Evolutionary conservation across 2,329 filamentous ascomycete genomes (phyloP).

Genomic region (Aspergillus proliferans): DNA sequence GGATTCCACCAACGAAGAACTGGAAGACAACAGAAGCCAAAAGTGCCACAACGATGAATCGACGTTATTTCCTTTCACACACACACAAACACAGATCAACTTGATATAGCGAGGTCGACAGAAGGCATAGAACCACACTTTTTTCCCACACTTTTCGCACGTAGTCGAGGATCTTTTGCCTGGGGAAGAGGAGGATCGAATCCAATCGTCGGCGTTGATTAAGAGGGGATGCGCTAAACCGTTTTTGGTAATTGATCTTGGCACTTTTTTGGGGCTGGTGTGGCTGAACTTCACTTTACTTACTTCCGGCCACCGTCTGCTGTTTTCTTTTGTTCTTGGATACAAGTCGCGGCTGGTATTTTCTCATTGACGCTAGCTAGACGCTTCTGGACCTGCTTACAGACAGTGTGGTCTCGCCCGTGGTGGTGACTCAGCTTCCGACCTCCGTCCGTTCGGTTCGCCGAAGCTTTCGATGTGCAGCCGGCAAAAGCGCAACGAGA

Average conservation of each 20-base stretch:
- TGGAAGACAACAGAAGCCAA: conserved; percentile 11
- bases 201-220: conserved; percentile 16
- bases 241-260: not conserved
- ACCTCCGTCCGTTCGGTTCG: not conserved
- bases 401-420: conserved; percentile 4
- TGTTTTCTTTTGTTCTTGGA: not conserved
- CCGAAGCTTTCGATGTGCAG: too few species aligned
- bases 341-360: not conserved
- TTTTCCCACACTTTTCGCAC: too few species aligned
- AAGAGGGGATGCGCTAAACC: conserved; percentile 17
- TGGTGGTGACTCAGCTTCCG: conserved; percentile 5
- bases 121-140: not conserved
- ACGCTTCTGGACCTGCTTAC: too few species aligned
- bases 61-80: conserved; percentile 2
- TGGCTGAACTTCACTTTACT: not conserved
- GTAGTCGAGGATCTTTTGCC: conserved; percentile 18
- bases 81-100: not conserved
- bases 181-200: conserved; percentile 18
- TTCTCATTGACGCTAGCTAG: too few species aligned
- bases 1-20: conserved; percentile 20
- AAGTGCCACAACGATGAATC: conserved; percentile 5
- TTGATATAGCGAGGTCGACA: conserved; percentile 3
- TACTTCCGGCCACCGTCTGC: not conserved
- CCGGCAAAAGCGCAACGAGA: too few species aligned
- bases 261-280: not conserved